Percentiles rank a stretch among this genome's conserved stretches.
phyloP scores from a whole-genome alignment of 179 eudicot genomes.

The Beta corolliflora region DNA sequence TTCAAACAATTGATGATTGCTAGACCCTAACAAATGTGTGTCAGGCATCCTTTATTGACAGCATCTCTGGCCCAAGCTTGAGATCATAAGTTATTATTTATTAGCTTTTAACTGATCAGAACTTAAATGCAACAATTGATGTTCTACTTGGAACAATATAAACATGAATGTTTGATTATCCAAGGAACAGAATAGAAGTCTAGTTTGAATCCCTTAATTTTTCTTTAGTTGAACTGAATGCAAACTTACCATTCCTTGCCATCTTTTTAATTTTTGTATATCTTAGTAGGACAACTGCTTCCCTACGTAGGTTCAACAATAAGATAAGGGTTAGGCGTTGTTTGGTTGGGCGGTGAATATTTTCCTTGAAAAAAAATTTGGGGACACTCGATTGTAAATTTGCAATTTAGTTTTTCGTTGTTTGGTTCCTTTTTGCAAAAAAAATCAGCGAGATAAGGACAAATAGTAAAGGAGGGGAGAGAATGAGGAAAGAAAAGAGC shows the following conservation, averaged over 20 bases:
- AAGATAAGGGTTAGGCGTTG: too few relatives aligned
- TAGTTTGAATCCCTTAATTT: neutral
- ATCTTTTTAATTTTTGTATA: neutral
- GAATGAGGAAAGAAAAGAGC: too few relatives aligned
- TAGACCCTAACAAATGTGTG: constrained; percentile 15
- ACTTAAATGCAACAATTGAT: neutral
- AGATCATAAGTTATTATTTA: neutral
- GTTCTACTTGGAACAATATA: constrained; percentile 5
- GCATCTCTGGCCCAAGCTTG: constrained; percentile 3
- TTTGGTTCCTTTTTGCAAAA: too few relatives aligned
- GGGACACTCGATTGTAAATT: too few relatives aligned
- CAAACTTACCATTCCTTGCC: neutral
- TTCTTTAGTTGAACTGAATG: neutral
- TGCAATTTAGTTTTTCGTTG: too few relatives aligned
- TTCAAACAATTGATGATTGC: constrained; percentile 19
- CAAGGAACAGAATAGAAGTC: neutral
- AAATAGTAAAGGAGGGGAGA: too few relatives aligned
- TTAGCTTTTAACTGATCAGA: neutral
- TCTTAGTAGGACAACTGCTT: neutral
- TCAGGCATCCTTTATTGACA: constrained; percentile 20
- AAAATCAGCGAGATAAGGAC: too few relatives aligned
- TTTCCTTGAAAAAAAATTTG: too few relatives aligned
- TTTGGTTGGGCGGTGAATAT: too few relatives aligned
- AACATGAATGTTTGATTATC: neutral
- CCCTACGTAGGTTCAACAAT: neutral